These are phyloP conservation scores for Russula lepida DNA, from an alignment of 768 basidiomycete species.

Conservation along the genomic window DNA sequence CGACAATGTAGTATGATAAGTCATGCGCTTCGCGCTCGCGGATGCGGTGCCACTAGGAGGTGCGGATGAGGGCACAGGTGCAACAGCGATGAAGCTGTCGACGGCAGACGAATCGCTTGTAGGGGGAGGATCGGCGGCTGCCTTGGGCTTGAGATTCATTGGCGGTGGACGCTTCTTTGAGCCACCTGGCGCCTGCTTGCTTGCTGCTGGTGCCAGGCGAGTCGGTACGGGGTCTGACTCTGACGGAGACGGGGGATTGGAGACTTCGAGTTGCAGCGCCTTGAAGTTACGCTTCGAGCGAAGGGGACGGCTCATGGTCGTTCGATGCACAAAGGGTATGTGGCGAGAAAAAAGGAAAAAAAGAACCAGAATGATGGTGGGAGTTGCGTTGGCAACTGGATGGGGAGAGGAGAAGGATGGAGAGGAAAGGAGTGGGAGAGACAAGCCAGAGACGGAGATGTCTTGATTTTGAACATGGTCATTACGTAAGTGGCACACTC, in stretches of 20 bases:
- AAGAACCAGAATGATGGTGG: neutral
- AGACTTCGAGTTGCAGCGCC: constrained; percentile 64
- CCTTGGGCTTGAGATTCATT: constrained; percentile 72
- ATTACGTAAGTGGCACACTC: neutral
- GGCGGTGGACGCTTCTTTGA: constrained; percentile 72
- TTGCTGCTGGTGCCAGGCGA: constrained; percentile 28
- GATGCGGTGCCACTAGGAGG: constrained; percentile 42
- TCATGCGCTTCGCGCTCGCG: constrained; percentile 51
- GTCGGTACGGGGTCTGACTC: constrained; percentile 32
- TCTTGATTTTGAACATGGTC: constrained; percentile 9
- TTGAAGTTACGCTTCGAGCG: constrained; percentile 94
- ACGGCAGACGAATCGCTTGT: constrained; percentile 28
- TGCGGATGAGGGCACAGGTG: constrained; percentile 40
- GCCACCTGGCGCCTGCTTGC: constrained; percentile 30
- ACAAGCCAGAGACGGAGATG: constrained; percentile 5
- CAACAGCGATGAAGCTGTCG: constrained; percentile 41
- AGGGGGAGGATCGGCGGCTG: constrained; percentile 31
- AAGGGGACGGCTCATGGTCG: constrained; percentile 46
- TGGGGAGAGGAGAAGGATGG: neutral
- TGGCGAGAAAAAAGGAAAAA: neutral
- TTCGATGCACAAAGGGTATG: neutral
- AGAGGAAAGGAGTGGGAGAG: neutral
- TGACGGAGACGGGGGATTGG: constrained; percentile 32
- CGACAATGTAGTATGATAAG: constrained; percentile 71
- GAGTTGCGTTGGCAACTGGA: neutral